phyloP scores from a whole-genome alignment of 2,329 filamentous ascomycete species.

The Diaporthe nobilis region DNA sequence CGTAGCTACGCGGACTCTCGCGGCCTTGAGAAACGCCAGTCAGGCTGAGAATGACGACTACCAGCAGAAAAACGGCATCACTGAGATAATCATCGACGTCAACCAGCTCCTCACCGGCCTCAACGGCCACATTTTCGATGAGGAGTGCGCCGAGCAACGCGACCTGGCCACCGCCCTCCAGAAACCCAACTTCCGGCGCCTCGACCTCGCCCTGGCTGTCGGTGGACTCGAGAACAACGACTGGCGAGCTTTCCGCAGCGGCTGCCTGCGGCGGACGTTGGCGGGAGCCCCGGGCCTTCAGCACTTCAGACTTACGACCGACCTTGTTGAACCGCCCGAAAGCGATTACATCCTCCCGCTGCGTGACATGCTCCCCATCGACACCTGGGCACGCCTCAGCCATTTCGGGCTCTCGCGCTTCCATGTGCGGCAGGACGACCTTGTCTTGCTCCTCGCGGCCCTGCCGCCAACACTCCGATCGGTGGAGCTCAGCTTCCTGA shows the following conservation, averaged over 20 bases:
- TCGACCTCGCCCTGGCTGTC: conserved; percentile 47
- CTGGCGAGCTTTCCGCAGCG: conserved; percentile 41
- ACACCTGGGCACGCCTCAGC: conserved; percentile 46
- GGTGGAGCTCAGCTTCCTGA: conserved; percentile 49
- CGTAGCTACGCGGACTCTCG: conserved; percentile 47
- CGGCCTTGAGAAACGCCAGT: conserved; percentile 3
- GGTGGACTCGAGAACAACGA: conserved; percentile 29
- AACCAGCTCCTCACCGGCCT: conserved; percentile 47
- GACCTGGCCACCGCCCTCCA: conserved; percentile 46
- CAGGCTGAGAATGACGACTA: conserved; percentile 24
- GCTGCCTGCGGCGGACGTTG: conserved; percentile 43
- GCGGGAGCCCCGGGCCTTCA: conserved; percentile 43
- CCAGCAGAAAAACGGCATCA: conserved; percentile 45
- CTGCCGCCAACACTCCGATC: conserved; percentile 46
- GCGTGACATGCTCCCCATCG: conserved; percentile 46
- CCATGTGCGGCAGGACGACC: conserved; percentile 45
- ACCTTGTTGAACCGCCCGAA: background rate
- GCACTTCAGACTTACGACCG: conserved; percentile 46
- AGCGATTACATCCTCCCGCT: conserved; percentile 42
- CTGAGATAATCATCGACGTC: conserved; percentile 53
- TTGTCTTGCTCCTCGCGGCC: conserved; percentile 45
- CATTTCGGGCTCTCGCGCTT: conserved; percentile 49
- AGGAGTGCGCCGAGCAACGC: conserved; percentile 47
- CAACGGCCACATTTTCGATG: conserved; percentile 46
- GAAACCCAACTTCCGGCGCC: conserved; percentile 47